Conservation (phyloP, 306 rosid species). For the Castanea crenata region DNA sequence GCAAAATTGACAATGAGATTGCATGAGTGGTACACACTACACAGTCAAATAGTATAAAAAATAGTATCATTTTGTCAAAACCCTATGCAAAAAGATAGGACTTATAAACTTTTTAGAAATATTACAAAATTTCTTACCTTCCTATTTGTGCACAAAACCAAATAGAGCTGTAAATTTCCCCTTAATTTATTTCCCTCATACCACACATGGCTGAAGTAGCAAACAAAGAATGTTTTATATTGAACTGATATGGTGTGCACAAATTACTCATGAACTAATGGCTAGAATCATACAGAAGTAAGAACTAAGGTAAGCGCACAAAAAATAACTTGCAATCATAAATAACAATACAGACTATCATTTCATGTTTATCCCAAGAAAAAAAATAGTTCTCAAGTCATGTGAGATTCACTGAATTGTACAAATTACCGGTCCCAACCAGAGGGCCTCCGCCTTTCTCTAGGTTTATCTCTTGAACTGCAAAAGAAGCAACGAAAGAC, state of each 20-base stretch:
- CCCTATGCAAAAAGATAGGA: not conserved
- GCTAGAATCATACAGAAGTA: not conserved
- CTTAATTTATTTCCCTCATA: not conserved
- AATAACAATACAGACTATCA: constrained; percentile 38
- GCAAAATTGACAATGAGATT: too few species aligned
- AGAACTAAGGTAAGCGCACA: not conserved
- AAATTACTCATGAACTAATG: not conserved
- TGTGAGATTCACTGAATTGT: constrained; percentile 18
- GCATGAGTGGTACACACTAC: too few species aligned
- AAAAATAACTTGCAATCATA: not conserved
- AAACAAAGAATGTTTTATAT: not conserved
- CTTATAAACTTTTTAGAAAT: not conserved
- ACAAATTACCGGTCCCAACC: constrained; percentile 79
- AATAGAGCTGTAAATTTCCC: not conserved
- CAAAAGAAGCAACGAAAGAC: constrained; percentile 30
- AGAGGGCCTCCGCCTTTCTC: constrained; percentile 85
- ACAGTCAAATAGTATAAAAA: too few species aligned
- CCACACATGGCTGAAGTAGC: not conserved
- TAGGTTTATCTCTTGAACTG: constrained; percentile 64
- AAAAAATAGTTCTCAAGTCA: constrained; percentile 20
- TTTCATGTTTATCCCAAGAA: constrained; percentile 24
- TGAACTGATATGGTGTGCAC: not conserved
- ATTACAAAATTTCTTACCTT: not conserved
- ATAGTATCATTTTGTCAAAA: too few species aligned
- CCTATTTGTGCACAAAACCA: not conserved